Evolutionary conservation across 116 monocot genomes (phyloP).

Genomic region (Phalaenopsis hybrid): DNA sequence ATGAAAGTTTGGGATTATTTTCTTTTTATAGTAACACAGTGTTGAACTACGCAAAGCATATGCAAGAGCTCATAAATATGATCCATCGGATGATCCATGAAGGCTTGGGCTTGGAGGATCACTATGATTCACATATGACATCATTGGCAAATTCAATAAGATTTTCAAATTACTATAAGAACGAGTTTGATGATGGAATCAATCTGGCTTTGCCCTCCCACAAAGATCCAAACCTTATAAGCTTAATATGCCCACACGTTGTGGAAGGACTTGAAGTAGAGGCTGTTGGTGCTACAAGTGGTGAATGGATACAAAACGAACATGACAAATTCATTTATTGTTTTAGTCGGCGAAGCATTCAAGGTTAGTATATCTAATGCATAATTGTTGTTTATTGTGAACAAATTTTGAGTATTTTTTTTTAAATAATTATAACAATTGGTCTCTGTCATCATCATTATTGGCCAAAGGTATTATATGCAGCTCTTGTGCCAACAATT

Average conservation of each 20-base stretch:
- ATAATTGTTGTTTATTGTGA: background rate
- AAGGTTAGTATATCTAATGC: background rate
- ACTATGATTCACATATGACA: background rate
- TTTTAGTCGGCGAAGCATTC: background rate
- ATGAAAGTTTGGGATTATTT: too few relatives aligned
- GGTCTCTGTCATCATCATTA: too few relatives aligned
- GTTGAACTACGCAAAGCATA: background rate
- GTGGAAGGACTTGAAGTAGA: too few relatives aligned
- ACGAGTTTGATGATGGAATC: background rate
- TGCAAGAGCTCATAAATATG: background rate
- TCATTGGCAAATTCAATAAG: background rate
- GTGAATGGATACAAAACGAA: too few relatives aligned
- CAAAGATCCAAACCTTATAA: background rate
- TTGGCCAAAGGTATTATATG: too few relatives aligned
- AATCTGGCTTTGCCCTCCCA: background rate
- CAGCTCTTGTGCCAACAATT: too few relatives aligned
- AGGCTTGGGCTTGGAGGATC: background rate
- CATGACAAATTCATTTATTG: too few relatives aligned
- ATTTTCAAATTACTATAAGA: background rate
- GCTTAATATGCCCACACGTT: background rate
- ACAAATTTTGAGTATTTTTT: background rate
- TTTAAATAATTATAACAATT: too few relatives aligned
- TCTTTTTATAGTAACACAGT: background rate
- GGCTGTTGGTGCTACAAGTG: too few relatives aligned
- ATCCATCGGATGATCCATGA: background rate